A percentile compares a stretch with the other conserved stretches of the same genome.
phyloP scores from a whole-genome alignment of 805 yeast species.

The Ogataea sp. region DNA sequence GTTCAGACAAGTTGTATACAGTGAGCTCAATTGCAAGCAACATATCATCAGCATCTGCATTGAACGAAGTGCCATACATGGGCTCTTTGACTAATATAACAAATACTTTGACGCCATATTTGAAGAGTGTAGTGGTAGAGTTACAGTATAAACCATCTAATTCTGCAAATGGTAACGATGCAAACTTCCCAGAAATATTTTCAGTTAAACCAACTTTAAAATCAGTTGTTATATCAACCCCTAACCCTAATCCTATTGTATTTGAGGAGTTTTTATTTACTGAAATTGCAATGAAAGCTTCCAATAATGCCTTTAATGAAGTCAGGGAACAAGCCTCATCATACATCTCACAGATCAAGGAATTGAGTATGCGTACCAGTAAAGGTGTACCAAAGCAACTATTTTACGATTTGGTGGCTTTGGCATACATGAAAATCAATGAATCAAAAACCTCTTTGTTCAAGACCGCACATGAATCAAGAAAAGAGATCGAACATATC shows the following conservation, averaged over 20 bases:
- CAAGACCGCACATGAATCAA: slow-evolving; percentile 5
- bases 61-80: slow-evolving; percentile 6
- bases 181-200: slow-evolving; percentile 9
- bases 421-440: slow-evolving; percentile 9
- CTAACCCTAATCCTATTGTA: slow-evolving; percentile 13
- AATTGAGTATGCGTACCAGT: slow-evolving; percentile 9
- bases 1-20: slow-evolving; percentile 1
- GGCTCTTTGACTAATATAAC: slow-evolving; percentile 3
- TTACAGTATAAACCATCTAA: slow-evolving; percentile 6
- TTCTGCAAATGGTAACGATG: not conserved
- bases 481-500: not conserved
- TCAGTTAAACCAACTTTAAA: slow-evolving; percentile 8
- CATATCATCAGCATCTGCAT: slow-evolving; percentile 1
- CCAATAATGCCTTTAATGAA: slow-evolving; percentile 4
- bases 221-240: slow-evolving; percentile 11
- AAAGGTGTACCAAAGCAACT: slow-evolving; percentile 16
- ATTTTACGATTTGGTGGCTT: slow-evolving; percentile 13
- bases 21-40: slow-evolving; percentile 1
- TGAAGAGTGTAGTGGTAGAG: slow-evolving; percentile 9
- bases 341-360: slow-evolving; percentile 8
- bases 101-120: slow-evolving; percentile 5
- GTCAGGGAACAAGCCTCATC: slow-evolving; percentile 9
- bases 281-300: slow-evolving; percentile 2
- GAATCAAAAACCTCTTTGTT: slow-evolving; percentile 11
- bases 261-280: slow-evolving; percentile 10